Base-by-base conservation (phyloP, 371 early-diverging fungal genomes). In the Batkoa obscura region DNA sequence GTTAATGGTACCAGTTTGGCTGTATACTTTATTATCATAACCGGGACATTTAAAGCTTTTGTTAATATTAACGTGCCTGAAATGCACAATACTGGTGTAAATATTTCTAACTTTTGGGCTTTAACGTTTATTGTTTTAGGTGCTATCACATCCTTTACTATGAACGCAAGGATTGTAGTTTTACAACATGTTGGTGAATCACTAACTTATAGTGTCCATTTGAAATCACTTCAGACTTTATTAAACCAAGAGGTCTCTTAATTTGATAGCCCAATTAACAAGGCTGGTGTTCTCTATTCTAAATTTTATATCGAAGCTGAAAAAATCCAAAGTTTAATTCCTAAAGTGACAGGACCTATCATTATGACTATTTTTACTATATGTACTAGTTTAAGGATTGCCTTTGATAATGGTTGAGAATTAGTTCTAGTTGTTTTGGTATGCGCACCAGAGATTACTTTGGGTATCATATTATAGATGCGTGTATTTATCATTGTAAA, bases 261-360 rank as follows among this genome's bases (percentile, higher is more conserved):
- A 61, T 93, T 84, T 68, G 95, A 94, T 64, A 72, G 79, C 17
- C 80, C 81, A 37, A 68, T 72, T 37, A 75, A 93, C 66, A 78
- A 72, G 36, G 78, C 81, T 13, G 94, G 95, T 57, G 81, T 78
- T 3, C 66, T 93, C 36, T 83, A 85, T 2, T 68, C 89, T 15
- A 73, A 80, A n/a, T 75, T 94, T 36, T 79, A 89, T 10, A 74
- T 80, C 47, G 90, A 89, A 62, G 84, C 90, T n/a, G 66, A 70
- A 50, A 68, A 69, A 23, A 71, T 76, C 13, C 68, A 71, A 39
- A 73, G 79, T 55, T 66, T 80, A 43, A 74, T 46, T 12, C 57
- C 59, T 23, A 32, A 23, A 9, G 55, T 55, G 9, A 31, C 60
- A 3, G 63, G 63, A 12, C 38, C 58, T 3, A 39, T 63, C 33